phyloP scores from a whole-genome alignment of 495 filamentous ascomycete genomes.

The Podospora appendiculata region DNA sequence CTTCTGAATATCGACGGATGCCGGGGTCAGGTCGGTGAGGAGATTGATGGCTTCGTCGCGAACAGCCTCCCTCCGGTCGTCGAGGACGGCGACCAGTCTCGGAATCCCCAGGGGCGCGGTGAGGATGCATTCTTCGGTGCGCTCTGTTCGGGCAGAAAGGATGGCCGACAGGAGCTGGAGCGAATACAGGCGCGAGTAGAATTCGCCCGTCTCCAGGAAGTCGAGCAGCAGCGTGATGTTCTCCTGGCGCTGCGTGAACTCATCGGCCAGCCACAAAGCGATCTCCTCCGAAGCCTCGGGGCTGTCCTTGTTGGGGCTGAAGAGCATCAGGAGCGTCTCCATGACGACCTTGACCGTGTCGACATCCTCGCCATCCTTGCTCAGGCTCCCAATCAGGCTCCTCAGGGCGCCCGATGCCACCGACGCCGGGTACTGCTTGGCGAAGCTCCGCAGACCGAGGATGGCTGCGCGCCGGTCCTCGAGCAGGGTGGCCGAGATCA shows the following conservation, averaged over 20 bases:
- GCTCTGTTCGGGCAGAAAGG: slow-evolving; percentile 74
- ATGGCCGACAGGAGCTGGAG: slow-evolving; percentile 86
- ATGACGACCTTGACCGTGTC: slow-evolving; percentile 91
- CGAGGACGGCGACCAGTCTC: slow-evolving; percentile 72
- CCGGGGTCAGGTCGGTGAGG: slow-evolving; percentile 44
- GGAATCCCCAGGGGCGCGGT: slow-evolving; percentile 83
- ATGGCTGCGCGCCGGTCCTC: slow-evolving; percentile 93
- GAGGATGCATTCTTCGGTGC: slow-evolving; percentile 93
- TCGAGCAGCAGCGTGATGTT: slow-evolving; percentile 89
- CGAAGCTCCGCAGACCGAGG: slow-evolving; percentile 87
- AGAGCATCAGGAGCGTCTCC: slow-evolving; percentile 91
- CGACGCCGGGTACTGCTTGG: slow-evolving; percentile 89
- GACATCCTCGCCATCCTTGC: slow-evolving; percentile 87
- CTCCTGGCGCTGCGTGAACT: slow-evolving; percentile 98
- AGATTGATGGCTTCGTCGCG: slow-evolving; percentile 61
- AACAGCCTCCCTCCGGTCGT: slow-evolving; percentile 81
- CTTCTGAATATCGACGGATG: slow-evolving; percentile 68
- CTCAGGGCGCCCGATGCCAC: slow-evolving; percentile 89
- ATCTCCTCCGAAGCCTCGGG: slow-evolving; percentile 97
- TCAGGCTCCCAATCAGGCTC: slow-evolving; percentile 75
- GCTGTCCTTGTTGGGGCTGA: slow-evolving; percentile 51
- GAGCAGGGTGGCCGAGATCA: slow-evolving; percentile 79
- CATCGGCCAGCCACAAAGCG: slow-evolving; percentile 91
- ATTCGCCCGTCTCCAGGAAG: slow-evolving; percentile 79
- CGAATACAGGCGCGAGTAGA: slow-evolving; percentile 89